phyloP scores from a whole-genome alignment of 192 early-diverging fungal species.

The Haplosporangium gracile region DNA sequence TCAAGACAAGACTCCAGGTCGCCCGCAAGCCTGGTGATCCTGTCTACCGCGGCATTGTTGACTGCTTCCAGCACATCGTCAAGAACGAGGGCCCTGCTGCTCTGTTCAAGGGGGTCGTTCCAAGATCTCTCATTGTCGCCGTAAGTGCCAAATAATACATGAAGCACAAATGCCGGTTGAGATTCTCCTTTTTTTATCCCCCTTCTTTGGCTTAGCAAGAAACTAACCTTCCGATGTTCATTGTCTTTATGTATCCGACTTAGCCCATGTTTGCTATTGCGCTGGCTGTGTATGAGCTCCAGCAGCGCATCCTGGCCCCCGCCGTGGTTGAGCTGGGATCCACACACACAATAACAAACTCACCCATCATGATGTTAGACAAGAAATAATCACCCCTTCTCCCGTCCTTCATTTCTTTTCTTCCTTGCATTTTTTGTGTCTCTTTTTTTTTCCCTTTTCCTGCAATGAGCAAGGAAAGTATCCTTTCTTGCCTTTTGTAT shows the following conservation, averaged over 20 bases:
- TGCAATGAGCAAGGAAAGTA: background rate
- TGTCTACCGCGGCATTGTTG: constrained; percentile 43
- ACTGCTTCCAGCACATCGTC: constrained; percentile 67
- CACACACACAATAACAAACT: constrained; percentile 7
- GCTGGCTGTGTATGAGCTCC: constrained; percentile 76
- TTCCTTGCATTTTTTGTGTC: background rate
- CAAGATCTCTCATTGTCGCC: constrained; percentile 65
- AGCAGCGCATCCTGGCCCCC: constrained; percentile 63
- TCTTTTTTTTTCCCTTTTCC: background rate
- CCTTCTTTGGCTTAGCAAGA: background rate
- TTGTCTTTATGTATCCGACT: background rate
- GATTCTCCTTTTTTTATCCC: background rate
- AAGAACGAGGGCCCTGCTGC: constrained; percentile 61
- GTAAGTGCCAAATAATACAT: constrained; percentile 25
- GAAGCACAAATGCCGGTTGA: background rate
- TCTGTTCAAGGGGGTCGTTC: constrained; percentile 71
- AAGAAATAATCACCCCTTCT: constrained; percentile 10
- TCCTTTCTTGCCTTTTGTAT: background rate
- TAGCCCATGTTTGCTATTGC: constrained; percentile 72
- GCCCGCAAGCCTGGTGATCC: constrained; percentile 57
- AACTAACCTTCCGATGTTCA: background rate
- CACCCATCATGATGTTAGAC: constrained; percentile 41
- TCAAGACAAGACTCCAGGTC: constrained; percentile 69
- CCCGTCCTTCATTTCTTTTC: background rate
- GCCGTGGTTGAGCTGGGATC: constrained; percentile 17